Conservation (phyloP, 169 alveolate species). For the Amoebophrya sp. region DNA sequence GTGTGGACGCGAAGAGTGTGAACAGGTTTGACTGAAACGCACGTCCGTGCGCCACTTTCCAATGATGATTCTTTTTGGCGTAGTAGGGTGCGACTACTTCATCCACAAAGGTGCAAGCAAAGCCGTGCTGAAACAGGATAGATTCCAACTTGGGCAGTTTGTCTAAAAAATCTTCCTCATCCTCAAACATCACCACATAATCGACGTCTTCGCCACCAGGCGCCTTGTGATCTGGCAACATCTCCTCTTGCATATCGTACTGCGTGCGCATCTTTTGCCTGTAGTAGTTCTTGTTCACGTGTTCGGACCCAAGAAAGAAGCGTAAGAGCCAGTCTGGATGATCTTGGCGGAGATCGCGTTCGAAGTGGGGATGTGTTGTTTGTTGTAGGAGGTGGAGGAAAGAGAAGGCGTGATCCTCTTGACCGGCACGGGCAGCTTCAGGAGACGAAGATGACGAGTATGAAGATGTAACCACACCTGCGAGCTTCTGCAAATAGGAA, state of each 20-base stretch:
- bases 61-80: neutral
- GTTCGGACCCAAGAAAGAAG: neutral
- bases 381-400: too few species aligned
- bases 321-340: neutral
- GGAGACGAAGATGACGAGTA: too few species aligned
- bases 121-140: neutral
- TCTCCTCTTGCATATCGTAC: neutral
- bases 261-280: neutral
- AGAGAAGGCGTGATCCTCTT: too few species aligned
- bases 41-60: neutral
- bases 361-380: too few species aligned
- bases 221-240: neutral
- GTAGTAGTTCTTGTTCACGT: neutral
- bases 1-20: neutral
- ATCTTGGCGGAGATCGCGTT: neutral
- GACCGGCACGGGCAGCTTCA: too few species aligned
- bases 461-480: too few species aligned
- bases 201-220: neutral
- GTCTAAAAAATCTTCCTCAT: neutral
- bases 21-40: neutral
- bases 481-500: too few species aligned
- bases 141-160: neutral
- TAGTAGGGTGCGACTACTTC: neutral
- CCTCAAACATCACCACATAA: neutral
- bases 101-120: neutral